Evolutionary conservation across 805 yeast species (phyloP).

Genomic region (Starmerella bacillaris): DNA sequence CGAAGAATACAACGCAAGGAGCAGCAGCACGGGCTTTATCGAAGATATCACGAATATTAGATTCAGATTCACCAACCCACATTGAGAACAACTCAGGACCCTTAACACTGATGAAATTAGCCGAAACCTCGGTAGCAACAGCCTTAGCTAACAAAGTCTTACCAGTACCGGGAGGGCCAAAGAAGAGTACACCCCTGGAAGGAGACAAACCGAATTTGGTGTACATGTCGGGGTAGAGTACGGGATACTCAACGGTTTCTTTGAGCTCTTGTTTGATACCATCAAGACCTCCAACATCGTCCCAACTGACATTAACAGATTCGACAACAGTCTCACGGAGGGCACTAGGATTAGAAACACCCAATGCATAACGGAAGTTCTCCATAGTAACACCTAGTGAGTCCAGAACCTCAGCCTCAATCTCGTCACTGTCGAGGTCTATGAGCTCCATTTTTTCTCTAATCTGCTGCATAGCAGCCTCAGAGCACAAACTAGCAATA

Average conservation of each 20-base stretch:
- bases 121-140: conserved; percentile 97
- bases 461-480: conserved; percentile 99
- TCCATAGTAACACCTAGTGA: conserved; percentile 98
- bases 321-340: conserved; percentile 98
- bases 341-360: conserved; percentile 97
- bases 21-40: conserved; percentile 99
- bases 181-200: conserved; percentile 93
- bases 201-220: conserved; percentile 96
- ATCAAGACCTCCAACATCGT: conserved; percentile 97
- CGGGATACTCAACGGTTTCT: conserved; percentile 98
- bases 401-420: conserved; percentile 91
- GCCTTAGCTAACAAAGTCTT: conserved; percentile 96
- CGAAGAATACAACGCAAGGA: conserved; percentile 95
- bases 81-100: conserved; percentile 93
- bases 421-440: conserved; percentile 87
- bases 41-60: conserved; percentile 90
- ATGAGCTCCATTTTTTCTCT: conserved; percentile 98
- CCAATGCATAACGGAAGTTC: conserved; percentile 91
- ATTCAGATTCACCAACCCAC: conserved; percentile 99
- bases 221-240: conserved; percentile 95
- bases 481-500: conserved; percentile 96
- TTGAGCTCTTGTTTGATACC: conserved; percentile 89
- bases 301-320: conserved; percentile 97
- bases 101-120: conserved; percentile 91
- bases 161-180: conserved; percentile 99